Base-by-base conservation (phyloP, 257 asterid genomes). In the Salvia hispanica region DNA sequence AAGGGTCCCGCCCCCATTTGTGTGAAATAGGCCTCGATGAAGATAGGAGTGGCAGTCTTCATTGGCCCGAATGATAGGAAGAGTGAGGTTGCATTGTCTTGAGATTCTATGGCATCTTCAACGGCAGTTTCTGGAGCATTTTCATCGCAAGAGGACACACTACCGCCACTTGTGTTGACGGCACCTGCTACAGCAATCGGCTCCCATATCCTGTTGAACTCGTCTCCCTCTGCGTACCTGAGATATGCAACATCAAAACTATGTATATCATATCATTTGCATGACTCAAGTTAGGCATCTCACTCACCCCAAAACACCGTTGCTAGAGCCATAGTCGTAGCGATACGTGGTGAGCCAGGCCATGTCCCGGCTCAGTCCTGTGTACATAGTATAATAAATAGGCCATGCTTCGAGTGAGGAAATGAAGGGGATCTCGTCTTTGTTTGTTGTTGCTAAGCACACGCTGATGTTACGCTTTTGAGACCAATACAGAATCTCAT, bases 371-470 rank as follows among this genome's bases (percentile, higher is more conserved):
- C 45, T 64, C 72, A 72, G 34, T 9, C 2, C 9, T 3, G 57
- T 46, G 8, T 72, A 72, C 60, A 55, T 72, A 33, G 6, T 34
- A 36, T 12, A 48, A 12, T 15, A 9, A 21, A 72, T 72, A 2
- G 52, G 11, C 76, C 71, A 64, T 0, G 72, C 71, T 56, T 72
- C 72, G 8, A 72, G 51, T 2, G 76, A 64, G 2, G 76, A 72
- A 56, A 72, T 64, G 34, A 72, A 55, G 0, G 76, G 76, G 61
- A 72, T 44, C 36, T 72, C 34, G 37, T 37, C 57, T 3, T 3
- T 31, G 6, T 45, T 12, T 1, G 67, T 72, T 36, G 71, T 58
- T 10, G 76, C 72, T 47, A 55, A 72, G n/a, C 76, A 72, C 4
- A 72, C 72, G 2, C 72, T 72, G 2, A 64, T 72, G 28, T 16